phyloP scores from a whole-genome alignment of 208 protist genomes.

The Acanthamoeba lenticulata region DNA sequence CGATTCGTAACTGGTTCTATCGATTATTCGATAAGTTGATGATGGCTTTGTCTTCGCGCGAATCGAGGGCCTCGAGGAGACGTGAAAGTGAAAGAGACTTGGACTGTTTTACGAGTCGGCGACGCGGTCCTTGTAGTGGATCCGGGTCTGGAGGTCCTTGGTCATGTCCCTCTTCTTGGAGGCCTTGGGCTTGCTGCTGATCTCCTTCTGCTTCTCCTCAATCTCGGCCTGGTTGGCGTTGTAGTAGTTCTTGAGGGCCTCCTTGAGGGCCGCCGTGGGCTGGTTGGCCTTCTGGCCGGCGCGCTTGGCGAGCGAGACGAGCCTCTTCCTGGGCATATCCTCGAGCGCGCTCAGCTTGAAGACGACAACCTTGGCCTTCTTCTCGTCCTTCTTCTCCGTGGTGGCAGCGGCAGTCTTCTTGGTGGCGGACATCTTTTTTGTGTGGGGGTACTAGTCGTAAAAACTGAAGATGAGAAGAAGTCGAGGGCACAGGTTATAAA shows the following conservation, averaged over 20 bases:
- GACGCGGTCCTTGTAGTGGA: constrained; percentile 63
- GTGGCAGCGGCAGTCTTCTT: neutral
- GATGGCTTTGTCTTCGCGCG: neutral
- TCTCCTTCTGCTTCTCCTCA: constrained; percentile 41
- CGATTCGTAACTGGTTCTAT: neutral
- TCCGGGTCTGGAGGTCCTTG: constrained; percentile 26
- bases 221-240: constrained; percentile 6
- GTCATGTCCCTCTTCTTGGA: constrained; percentile 58
- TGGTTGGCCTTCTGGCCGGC: constrained; percentile 17
- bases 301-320: constrained; percentile 51
- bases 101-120: constrained; percentile 12
- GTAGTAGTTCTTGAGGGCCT: constrained; percentile 41
- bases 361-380: constrained; percentile 52
- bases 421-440: neutral
- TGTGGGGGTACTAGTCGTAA: neutral
- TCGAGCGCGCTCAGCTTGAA: neutral
- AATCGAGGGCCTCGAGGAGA: no score
- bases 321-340: constrained; percentile 32
- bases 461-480: neutral
- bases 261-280: constrained; percentile 14
- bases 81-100: neutral
- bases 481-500: neutral
- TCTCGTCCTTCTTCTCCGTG: neutral
- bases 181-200: constrained; percentile 43
- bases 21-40: constrained; percentile 3